Evolutionary conservation across 768 basidiomycete genomes (phyloP).

Genomic region (Gloeopeniophorella convolvens): DNA sequence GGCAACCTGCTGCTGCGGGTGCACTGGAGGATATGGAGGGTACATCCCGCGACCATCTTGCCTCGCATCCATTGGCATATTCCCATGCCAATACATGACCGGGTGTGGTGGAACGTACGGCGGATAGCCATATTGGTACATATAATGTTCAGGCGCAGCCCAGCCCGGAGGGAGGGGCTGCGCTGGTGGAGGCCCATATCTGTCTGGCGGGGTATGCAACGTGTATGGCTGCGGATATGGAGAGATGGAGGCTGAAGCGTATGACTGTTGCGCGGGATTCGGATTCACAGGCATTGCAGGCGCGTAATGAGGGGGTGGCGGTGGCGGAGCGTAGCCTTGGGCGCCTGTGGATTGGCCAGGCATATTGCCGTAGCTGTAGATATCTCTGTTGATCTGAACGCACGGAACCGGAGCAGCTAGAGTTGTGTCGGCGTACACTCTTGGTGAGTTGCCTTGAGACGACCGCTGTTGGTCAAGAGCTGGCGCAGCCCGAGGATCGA

Average conservation of each 20-base stretch:
- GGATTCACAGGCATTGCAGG: slow-evolving; percentile 16
- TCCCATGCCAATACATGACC: slow-evolving; percentile 35
- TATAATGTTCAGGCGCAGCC: slow-evolving; percentile 26
- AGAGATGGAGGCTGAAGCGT: slow-evolving; percentile 19
- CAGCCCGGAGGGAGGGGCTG: slow-evolving; percentile 18
- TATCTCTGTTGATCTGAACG: slow-evolving; percentile 13
- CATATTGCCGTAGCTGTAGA: slow-evolving; percentile 14
- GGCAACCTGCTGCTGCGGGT: slow-evolving; percentile 4
- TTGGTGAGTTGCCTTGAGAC: slow-evolving; percentile 16
- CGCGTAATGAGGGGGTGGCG: slow-evolving; percentile 6
- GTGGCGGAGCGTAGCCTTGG: slow-evolving; percentile 7
- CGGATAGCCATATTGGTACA: slow-evolving; percentile 26
- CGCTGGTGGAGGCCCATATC: slow-evolving; percentile 12
- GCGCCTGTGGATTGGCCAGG: slow-evolving; percentile 4
- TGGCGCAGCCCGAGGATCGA: not conserved
- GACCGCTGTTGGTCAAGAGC: slow-evolving; percentile 6
- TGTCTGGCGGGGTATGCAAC: slow-evolving; percentile 16
- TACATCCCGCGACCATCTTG: slow-evolving; percentile 7
- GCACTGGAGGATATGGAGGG: slow-evolving; percentile 15
- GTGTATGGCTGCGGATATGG: slow-evolving; percentile 20
- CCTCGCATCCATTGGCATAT: slow-evolving; percentile 10
- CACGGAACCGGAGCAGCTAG: slow-evolving; percentile 18
- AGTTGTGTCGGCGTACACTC: slow-evolving; percentile 7
- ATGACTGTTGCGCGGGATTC: slow-evolving; percentile 14
- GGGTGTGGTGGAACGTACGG: slow-evolving; percentile 25